These are phyloP conservation scores for Aphanomyces euteiches DNA, from an alignment of 352 stramenopile genomes.

Conservation along the genomic window DNA sequence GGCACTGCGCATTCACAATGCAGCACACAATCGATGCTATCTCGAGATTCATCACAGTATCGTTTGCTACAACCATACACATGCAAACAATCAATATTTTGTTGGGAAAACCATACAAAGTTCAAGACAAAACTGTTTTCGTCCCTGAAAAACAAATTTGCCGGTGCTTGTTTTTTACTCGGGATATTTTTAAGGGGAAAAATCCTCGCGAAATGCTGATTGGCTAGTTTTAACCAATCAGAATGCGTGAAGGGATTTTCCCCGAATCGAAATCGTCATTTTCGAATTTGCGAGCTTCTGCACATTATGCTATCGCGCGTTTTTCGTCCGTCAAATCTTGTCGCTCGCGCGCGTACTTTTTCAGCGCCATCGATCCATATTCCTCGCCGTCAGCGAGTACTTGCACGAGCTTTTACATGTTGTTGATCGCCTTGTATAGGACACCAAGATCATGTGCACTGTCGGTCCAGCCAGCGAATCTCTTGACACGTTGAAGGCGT, in stretches of 20 bases:
- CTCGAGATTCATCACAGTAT: too few species aligned
- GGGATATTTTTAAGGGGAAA: too few species aligned
- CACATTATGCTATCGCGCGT: neutral
- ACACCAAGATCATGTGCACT: constrained; percentile 30
- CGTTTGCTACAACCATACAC: too few species aligned
- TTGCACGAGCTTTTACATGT: neutral
- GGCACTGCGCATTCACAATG: too few species aligned
- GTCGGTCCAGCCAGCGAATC: constrained; percentile 23
- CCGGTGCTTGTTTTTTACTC: too few species aligned
- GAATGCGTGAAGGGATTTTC: neutral
- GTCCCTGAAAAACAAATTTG: too few species aligned
- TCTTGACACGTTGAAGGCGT: neutral
- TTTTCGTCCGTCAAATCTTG: neutral
- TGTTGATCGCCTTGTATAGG: neutral
- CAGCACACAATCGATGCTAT: too few species aligned
- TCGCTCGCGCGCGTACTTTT: neutral
- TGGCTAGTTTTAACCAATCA: neutral
- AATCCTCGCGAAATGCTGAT: neutral
- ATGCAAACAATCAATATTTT: too few species aligned
- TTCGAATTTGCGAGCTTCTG: neutral
- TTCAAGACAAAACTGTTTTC: too few species aligned
- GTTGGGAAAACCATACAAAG: too few species aligned
- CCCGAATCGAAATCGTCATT: neutral
- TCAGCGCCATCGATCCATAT: neutral
- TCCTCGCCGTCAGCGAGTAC: neutral